Base-by-base conservation (phyloP, 2,329 filamentous ascomycete species). In the Beauveria asiatica region DNA sequence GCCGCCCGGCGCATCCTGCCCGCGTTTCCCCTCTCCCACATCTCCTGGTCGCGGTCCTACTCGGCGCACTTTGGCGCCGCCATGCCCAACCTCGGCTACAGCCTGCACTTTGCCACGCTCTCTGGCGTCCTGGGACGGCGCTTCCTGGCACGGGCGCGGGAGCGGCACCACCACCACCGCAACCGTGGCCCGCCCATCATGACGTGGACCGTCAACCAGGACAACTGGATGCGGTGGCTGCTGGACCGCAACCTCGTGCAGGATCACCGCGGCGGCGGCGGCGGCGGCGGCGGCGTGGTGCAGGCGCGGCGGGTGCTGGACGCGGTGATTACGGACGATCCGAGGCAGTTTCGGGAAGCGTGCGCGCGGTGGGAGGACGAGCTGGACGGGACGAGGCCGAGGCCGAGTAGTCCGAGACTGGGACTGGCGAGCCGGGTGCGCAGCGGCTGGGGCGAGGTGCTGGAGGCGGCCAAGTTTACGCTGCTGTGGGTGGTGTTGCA, bases 191-290 rank as follows among this genome's bases (percentile, higher is more conserved):
- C 46, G 45, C 82, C 4, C 76, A 13, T 97, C 5, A 86, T 88
- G 67, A 82, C 85, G 0, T 97, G 93, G 93, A 97, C 92, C 0
- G 89, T 96, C 55, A 96, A 97, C 70, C 82, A 88, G 16, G 81
- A 83, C 63, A 78, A 80, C 54, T 83, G 85, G 73, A 97, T 97
- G 92, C 81, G 85, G 66, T 96, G 91, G 90, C 82, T 84, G 64
- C 83, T 96, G 39, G 41, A 46, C n/a, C 65, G 67, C 4, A 68
- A 69, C 62, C 72, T 74, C 53, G 50, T 62, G 16, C 62, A 60
- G 11, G 73, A 78, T 30, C 21, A 8, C 2, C 7, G 25, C 25
- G 3, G 42, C 8, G 5, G 1, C 1, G 42, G 55, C 62, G n/a
- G 45, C 64, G 62, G 46, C 25, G 16, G 25, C 19, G 19, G 9